phyloP scores from a whole-genome alignment of 2,329 filamentous ascomycete genomes.

The Cercospora berteroae region DNA sequence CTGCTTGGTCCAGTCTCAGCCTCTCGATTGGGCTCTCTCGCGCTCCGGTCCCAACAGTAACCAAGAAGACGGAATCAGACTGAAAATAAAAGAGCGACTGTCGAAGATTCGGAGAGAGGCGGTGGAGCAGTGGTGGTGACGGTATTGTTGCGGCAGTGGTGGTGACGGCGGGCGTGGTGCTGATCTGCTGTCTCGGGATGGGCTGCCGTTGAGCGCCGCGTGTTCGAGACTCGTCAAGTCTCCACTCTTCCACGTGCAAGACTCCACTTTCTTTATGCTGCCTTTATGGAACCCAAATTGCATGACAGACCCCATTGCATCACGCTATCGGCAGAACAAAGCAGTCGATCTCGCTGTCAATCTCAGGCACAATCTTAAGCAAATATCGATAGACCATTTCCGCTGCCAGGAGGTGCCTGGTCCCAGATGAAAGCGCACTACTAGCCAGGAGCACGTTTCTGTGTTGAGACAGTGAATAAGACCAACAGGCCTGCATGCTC shows the following conservation, averaged over 20 bases:
- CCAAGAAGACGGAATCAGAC: not conserved
- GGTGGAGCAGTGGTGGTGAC: not conserved
- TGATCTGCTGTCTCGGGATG: not conserved
- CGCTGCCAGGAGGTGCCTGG: not conserved
- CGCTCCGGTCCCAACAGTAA: not conserved
- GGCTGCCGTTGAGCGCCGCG: not conserved
- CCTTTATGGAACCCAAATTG: not conserved
- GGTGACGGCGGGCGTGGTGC: not conserved
- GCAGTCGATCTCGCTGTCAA: not conserved
- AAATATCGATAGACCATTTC: not conserved
- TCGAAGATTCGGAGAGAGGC: not conserved
- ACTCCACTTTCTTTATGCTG: not conserved
- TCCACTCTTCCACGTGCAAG: not conserved
- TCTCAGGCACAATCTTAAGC: not conserved
- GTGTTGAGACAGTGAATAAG: not conserved
- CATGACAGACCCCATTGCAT: not conserved
- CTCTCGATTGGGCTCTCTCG: not conserved
- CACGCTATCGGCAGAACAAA: not conserved
- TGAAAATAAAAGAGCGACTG: slow-evolving; percentile 10
- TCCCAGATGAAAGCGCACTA: not conserved
- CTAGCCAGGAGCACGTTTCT: not conserved
- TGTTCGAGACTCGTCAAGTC: slow-evolving; percentile 1
- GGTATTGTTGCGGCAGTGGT: not conserved
- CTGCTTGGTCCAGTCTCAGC: not conserved
- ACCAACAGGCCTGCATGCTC: not conserved